phyloP scores from a whole-genome alignment of 495 filamentous ascomycete species.

The Aspergillus indologenus region DNA sequence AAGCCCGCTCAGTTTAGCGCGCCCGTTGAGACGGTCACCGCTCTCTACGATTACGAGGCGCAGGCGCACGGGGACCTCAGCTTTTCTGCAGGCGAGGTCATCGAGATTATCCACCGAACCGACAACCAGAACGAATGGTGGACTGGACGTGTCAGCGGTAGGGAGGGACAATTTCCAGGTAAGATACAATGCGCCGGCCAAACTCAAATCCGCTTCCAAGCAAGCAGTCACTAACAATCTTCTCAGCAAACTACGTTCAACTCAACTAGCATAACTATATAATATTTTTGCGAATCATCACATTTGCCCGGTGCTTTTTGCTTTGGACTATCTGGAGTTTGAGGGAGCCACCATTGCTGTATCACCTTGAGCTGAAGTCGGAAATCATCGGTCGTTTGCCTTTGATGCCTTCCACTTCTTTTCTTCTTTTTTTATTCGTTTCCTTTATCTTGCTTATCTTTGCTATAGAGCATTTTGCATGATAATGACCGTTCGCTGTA shows the following conservation, averaged over 20 bases:
- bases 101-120: constrained; percentile 80
- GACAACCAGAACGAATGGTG: constrained; percentile 96
- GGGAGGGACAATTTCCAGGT: constrained; percentile 93
- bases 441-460: background rate
- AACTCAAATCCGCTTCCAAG: constrained; percentile 21
- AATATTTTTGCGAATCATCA: constrained; percentile 11
- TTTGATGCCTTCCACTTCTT: too few species aligned
- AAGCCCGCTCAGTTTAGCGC: constrained; percentile 75
- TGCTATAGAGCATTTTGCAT: constrained; percentile 11
- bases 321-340: constrained; percentile 13
- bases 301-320: constrained; percentile 6
- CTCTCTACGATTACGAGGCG: constrained; percentile 92
- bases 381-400: background rate
- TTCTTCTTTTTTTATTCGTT: background rate
- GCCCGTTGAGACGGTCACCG: constrained; percentile 72
- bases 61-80: constrained; percentile 93
- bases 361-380: background rate
- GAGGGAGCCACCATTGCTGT: constrained; percentile 5
- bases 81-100: constrained; percentile 85
- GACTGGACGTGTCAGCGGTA: constrained; percentile 72
- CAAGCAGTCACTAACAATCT: background rate
- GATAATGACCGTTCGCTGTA: constrained; percentile 12
- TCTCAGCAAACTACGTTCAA: constrained; percentile 40
- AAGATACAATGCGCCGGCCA: constrained; percentile 34
- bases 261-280: constrained; percentile 31